Percentiles rank a stretch among this genome's conserved stretches.
These are phyloP conservation scores for Fusarium burgessii DNA, from an alignment of 2,329 filamentous ascomycete species.

Conservation along the genomic window DNA sequence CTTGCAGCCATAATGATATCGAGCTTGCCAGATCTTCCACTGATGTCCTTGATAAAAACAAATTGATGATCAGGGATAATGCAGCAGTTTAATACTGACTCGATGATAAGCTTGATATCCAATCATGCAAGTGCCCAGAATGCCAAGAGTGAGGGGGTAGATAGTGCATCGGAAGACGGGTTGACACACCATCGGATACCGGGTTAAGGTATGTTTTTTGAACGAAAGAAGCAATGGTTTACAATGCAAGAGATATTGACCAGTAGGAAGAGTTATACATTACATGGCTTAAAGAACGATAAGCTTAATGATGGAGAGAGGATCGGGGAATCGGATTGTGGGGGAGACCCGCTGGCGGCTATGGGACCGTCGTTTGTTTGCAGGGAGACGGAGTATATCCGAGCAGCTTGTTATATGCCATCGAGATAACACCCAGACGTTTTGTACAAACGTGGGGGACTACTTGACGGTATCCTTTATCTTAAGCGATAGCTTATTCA, in stretches of 20 bases:
- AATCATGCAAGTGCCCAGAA: neutral
- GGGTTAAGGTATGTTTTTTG: neutral
- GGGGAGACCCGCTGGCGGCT: slow-evolving; percentile 7
- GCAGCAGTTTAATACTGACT: neutral
- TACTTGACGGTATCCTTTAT: too few relatives aligned
- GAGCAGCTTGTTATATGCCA: neutral
- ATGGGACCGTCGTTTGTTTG: neutral
- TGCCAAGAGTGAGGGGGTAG: slow-evolving; percentile 26
- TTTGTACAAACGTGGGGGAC: too few relatives aligned
- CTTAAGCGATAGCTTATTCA: too few relatives aligned
- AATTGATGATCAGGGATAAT: neutral
- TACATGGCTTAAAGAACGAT: neutral
- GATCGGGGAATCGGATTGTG: slow-evolving; percentile 3
- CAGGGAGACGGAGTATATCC: neutral
- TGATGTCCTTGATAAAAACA: neutral
- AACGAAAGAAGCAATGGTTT: neutral
- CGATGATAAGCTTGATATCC: neutral
- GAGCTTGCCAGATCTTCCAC: too few relatives aligned
- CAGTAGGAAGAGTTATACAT: neutral
- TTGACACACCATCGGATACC: slow-evolving; percentile 6
- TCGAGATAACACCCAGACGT: too few relatives aligned
- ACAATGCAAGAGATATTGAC: neutral
- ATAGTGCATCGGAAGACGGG: slow-evolving; percentile 18
- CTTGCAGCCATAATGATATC: neutral
- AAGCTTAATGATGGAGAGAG: slow-evolving; percentile 7